Evolutionary conservation across 768 basidiomycete species (phyloP), one percentile per base, ranked within the genome.

Genomic region (Solioccasus polychromus): DNA sequence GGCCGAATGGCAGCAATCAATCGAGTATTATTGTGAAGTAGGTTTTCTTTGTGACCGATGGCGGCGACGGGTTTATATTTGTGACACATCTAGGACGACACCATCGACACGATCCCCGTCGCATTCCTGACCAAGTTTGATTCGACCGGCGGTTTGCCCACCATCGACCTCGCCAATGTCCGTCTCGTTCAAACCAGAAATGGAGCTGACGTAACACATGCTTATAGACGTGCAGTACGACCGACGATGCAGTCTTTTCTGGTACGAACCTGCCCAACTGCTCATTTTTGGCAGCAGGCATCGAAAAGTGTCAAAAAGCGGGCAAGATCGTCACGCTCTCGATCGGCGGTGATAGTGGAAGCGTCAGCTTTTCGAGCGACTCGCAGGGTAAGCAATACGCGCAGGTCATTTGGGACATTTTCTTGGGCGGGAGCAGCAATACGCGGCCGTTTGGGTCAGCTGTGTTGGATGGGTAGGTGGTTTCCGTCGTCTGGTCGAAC

Each of bases 361-460:
- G 75, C 17, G 79, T 75, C 17, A 77, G 77, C 6, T 88, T 88
- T 58, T 57, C 71, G 32, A 78, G 75, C 36, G 82, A 80, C 45
- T 62, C 69, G 2, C 76, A 85, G 53, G 86, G 79, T 2, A 55
- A 64, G 11, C 61, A 70, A 4, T 88, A 85, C 59, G 85, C 80
- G 0, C 70, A 81, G 42, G 80, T 78, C 0, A 78, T 89, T 41
- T 88, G 87, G 87, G 41, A 64, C 39, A 48, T 84, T 39, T 87
- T 88, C 63, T 68, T 88, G 23, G 86, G 85, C 8, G 83, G 84
- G 15, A 70, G 68, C 1, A 79, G 76, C 47, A 60, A 60, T 22
- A 84, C 78, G 14, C 74, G 86, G 47, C 87, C 86, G 0, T 89
- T 89, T 54, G 87, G 87, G 20, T 63, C 53, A 48, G 87, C 85